These are phyloP conservation scores for Oryza officinalis DNA, from an alignment of 176 grass and related monocot genomes.

Conservation along the genomic window DNA sequence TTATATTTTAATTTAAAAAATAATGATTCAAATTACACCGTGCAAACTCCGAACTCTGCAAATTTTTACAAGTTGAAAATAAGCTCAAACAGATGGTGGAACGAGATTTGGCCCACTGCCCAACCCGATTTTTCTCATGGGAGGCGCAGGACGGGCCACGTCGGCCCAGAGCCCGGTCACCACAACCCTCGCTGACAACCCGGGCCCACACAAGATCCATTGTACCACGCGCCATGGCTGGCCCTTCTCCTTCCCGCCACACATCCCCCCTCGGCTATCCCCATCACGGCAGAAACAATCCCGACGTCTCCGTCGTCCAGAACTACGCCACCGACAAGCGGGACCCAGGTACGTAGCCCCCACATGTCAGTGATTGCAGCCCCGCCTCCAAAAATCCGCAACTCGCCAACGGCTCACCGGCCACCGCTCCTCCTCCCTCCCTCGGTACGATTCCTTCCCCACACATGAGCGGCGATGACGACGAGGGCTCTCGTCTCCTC, in stretches of 20 bases:
- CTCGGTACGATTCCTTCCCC: background rate
- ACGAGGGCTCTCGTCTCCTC: slow-evolving; percentile 44
- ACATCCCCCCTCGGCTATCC: background rate
- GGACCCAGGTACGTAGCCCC: background rate
- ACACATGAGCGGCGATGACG: background rate
- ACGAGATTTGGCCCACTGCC: background rate
- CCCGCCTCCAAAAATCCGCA: background rate
- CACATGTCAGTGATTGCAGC: background rate
- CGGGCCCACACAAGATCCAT: slow-evolving; percentile 1
- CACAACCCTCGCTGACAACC: background rate
- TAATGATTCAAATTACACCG: background rate
- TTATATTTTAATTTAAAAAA: background rate
- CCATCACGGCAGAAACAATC: slow-evolving; percentile 32
- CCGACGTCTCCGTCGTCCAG: background rate
- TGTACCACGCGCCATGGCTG: slow-evolving; percentile 13
- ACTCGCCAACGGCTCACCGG: background rate
- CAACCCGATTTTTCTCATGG: background rate
- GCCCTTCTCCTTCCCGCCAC: slow-evolving; percentile 43
- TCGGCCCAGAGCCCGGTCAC: background rate
- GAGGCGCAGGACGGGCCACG: slow-evolving; percentile 18
- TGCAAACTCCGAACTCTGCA: too few species aligned
- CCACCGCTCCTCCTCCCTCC: background rate
- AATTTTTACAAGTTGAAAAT: background rate
- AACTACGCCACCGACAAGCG: slow-evolving; percentile 4
- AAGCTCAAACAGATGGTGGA: background rate